A percentile compares a stretch with the other conserved stretches of the same genome.
Conservation (phyloP, 2,329 filamentous ascomycete genomes). For the Aspergillus latus region DNA sequence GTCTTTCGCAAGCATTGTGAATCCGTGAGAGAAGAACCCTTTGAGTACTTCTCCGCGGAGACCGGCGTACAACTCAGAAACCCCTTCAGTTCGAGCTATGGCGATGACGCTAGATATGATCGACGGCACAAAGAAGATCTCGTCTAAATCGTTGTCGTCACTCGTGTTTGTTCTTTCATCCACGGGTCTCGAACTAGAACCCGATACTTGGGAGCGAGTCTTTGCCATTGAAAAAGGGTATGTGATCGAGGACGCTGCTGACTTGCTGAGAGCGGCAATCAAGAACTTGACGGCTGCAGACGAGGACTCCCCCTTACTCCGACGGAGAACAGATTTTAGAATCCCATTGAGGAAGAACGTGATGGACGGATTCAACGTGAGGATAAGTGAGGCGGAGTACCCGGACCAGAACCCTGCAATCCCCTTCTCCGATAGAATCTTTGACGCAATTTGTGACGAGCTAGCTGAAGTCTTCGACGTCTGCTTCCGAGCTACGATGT, state of each 20-base stretch:
- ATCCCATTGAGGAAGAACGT: slow-evolving; percentile 81
- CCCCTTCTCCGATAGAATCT: slow-evolving; percentile 69
- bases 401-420: slow-evolving; percentile 80
- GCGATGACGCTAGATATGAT: slow-evolving; percentile 64
- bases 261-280: slow-evolving; percentile 75
- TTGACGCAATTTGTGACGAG: slow-evolving; percentile 59
- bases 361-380: slow-evolving; percentile 82
- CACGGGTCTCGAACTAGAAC: slow-evolving; percentile 21
- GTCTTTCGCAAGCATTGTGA: slow-evolving; percentile 86
- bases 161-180: slow-evolving; percentile 26
- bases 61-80: slow-evolving; percentile 71
- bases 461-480: slow-evolving; percentile 50
- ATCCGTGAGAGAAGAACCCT: slow-evolving; percentile 80
- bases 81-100: slow-evolving; percentile 63
- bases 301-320: slow-evolving; percentile 52
- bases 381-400: slow-evolving; percentile 74
- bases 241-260: slow-evolving; percentile 70
- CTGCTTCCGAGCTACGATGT: slow-evolving; percentile 80
- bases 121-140: slow-evolving; percentile 41
- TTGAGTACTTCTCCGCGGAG: slow-evolving; percentile 74
- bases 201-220: slow-evolving; percentile 66
- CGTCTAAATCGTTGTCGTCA: slow-evolving; percentile 8
- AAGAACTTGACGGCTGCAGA: slow-evolving; percentile 60
- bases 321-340: slow-evolving; percentile 61
- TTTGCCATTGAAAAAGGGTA: slow-evolving; percentile 89